Conservation (phyloP, 371 early-diverging fungal species). For the Haplosporangium sp. region DNA sequence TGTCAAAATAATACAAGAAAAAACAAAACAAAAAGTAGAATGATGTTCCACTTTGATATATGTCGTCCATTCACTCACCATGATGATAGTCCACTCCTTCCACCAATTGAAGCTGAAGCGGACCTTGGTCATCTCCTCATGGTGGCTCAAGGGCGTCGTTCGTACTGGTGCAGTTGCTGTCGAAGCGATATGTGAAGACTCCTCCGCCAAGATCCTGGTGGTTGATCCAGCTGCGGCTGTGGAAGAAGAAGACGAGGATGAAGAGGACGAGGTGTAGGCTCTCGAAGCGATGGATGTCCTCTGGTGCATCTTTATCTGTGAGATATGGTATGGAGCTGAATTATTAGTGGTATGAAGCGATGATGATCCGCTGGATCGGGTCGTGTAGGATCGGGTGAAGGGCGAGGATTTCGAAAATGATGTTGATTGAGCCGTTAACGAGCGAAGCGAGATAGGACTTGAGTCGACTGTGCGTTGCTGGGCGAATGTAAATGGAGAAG, state of each 20-base stretch:
- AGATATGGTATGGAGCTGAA: not conserved
- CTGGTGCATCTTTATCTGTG: not conserved
- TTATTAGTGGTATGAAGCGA: not conserved
- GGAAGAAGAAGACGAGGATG: constrained; percentile 16
- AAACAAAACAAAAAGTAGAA: not conserved
- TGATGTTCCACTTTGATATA: too few relatives aligned
- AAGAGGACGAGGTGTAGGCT: constrained; percentile 16
- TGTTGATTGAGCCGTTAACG: not conserved
- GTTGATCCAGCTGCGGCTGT: constrained; percentile 15
- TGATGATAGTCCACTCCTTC: constrained; percentile 63
- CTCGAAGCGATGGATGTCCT: constrained; percentile 10
- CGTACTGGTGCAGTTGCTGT: not conserved
- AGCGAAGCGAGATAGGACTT: too few relatives aligned
- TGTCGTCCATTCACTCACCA: constrained; percentile 28
- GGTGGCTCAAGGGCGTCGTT: constrained; percentile 22
- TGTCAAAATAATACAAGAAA: too few relatives aligned
- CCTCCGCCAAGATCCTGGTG: constrained; percentile 20
- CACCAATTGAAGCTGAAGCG: constrained; percentile 60
- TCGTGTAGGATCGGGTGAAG: constrained; percentile 3
- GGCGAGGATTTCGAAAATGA: not conserved
- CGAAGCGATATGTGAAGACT: constrained; percentile 6
- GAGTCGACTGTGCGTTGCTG: too few relatives aligned
- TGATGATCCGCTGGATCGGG: constrained; percentile 13
- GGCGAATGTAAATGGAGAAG: not conserved
- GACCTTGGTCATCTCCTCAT: constrained; percentile 50